Evolutionary conservation across 192 early-diverging fungal species (phyloP).

Genomic region (Mortierella alpina): DNA sequence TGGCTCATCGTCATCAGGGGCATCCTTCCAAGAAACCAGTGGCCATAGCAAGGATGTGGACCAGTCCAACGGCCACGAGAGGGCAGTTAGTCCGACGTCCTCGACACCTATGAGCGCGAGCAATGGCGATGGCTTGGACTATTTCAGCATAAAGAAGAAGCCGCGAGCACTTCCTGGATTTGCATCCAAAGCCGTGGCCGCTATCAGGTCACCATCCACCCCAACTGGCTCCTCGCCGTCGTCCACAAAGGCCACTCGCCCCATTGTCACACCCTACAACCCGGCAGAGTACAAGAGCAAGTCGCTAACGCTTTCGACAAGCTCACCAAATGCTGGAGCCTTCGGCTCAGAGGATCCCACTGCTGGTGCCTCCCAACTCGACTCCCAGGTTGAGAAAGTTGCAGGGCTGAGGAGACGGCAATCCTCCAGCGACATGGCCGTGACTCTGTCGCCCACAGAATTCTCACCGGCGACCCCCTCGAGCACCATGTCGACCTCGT

Average conservation of each 20-base stretch:
- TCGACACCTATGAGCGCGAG: constrained; percentile 20
- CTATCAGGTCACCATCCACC: constrained; percentile 35
- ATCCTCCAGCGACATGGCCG: background rate
- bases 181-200: constrained; percentile 47
- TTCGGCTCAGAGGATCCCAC: constrained; percentile 4
- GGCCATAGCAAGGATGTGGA: constrained; percentile 3
- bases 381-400: background rate
- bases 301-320: constrained; percentile 19
- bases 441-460: background rate
- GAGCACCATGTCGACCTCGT: constrained; percentile 4
- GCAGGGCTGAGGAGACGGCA: background rate
- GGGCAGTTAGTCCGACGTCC: constrained; percentile 7
- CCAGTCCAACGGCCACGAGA: background rate
- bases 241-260: constrained; percentile 8
- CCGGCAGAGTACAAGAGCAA: constrained; percentile 45
- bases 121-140: constrained; percentile 20
- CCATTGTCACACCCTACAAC: constrained; percentile 49
- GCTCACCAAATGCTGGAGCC: background rate
- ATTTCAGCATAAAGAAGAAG: constrained; percentile 42
- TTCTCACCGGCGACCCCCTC: constrained; percentile 2
- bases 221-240: background rate
- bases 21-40: background rate
- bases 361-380: background rate
- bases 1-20: constrained; percentile 7
- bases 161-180: constrained; percentile 25